Evolutionary conservation across 768 basidiomycete species (phyloP).

Genomic region (Podaxis sp.): DNA sequence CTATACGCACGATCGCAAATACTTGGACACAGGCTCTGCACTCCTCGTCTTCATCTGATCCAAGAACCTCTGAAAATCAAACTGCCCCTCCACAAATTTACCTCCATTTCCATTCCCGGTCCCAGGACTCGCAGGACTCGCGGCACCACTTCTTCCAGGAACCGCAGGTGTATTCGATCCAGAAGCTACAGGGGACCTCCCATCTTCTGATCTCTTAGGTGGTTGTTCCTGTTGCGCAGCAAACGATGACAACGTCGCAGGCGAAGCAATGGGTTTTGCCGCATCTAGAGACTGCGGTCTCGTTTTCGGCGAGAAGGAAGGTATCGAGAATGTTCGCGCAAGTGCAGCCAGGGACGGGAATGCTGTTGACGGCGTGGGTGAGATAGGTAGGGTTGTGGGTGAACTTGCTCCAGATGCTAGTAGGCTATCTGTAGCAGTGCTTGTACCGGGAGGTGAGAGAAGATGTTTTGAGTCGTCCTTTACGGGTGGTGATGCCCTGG

Average conservation of each 20-base stretch:
- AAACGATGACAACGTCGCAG: slow-evolving; percentile 50
- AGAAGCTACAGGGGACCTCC: slow-evolving; percentile 15
- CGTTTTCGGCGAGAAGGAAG: slow-evolving; percentile 37
- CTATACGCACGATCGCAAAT: slow-evolving; percentile 84
- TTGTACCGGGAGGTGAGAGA: not conserved
- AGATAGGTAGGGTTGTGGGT: slow-evolving; percentile 18
- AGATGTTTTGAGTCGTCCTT: slow-evolving; percentile 24
- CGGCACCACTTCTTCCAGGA: not conserved
- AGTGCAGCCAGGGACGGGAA: slow-evolving; percentile 66
- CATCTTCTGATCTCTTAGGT: slow-evolving; percentile 13
- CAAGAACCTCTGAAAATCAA: slow-evolving; percentile 93
- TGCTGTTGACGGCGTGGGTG: slow-evolving; percentile 31
- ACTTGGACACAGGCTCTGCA: slow-evolving; percentile 93
- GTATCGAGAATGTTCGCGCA: slow-evolving; percentile 60
- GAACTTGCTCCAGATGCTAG: slow-evolving; percentile 10
- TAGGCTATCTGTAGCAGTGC: slow-evolving; percentile 14
- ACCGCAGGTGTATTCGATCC: slow-evolving; percentile 21
- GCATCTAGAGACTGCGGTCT: slow-evolving; percentile 59
- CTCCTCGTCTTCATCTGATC: slow-evolving; percentile 88
- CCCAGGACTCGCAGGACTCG: slow-evolving; percentile 11
- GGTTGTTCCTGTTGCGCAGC: slow-evolving; percentile 40
- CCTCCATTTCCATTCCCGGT: slow-evolving; percentile 19
- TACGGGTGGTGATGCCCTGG: slow-evolving; percentile 26
- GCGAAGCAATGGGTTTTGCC: slow-evolving; percentile 55
- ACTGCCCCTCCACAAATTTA: slow-evolving; percentile 42